These are phyloP conservation scores for Kurtzmaniella cleridarum DNA, from an alignment of 805 yeast species.

Conservation along the genomic window DNA sequence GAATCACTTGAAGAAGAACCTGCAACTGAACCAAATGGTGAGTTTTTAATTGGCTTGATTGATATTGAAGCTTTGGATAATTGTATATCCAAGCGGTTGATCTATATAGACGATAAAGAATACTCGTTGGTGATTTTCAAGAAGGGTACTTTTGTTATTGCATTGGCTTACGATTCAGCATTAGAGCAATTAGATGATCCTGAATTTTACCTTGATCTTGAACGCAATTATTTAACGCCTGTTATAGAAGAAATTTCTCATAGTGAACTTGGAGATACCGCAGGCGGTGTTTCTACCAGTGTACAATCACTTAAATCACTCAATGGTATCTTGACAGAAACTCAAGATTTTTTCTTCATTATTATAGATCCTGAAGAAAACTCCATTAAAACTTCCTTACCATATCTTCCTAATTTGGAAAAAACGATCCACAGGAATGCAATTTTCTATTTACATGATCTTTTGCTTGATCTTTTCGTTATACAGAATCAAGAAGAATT, in stretches of 20 bases:
- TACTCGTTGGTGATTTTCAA: slow-evolving; percentile 27
- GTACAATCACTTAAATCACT: neutral
- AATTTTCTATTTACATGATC: slow-evolving; percentile 35
- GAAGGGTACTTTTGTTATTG: slow-evolving; percentile 16
- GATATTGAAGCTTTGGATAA: slow-evolving; percentile 2
- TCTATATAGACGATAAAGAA: slow-evolving; percentile 18
- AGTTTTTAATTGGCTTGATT: slow-evolving; percentile 21
- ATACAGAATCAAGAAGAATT: slow-evolving; percentile 16
- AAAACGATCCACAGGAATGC: slow-evolving; percentile 18
- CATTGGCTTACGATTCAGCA: slow-evolving; percentile 27
- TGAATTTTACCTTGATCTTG: slow-evolving; percentile 19
- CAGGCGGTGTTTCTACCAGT: slow-evolving; percentile 9
- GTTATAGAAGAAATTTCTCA: slow-evolving; percentile 18
- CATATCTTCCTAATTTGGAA: slow-evolving; percentile 21
- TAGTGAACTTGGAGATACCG: slow-evolving; percentile 11
- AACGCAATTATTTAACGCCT: slow-evolving; percentile 12
- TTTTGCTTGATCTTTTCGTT: slow-evolving; percentile 26
- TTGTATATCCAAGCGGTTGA: slow-evolving; percentile 18
- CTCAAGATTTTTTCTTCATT: slow-evolving; percentile 30
- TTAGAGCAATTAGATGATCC: slow-evolving; percentile 14
- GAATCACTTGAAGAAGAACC: slow-evolving; percentile 6
- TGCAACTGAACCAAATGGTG: slow-evolving; percentile 9
- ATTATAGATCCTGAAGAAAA: slow-evolving; percentile 21
- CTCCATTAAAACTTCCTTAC: slow-evolving; percentile 31
- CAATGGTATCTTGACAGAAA: neutral